Evolutionary conservation across 2,329 filamentous ascomycete genomes (phyloP), one percentile per base, ranked within the genome.

Genomic region (Diaporthe ampelina): DNA sequence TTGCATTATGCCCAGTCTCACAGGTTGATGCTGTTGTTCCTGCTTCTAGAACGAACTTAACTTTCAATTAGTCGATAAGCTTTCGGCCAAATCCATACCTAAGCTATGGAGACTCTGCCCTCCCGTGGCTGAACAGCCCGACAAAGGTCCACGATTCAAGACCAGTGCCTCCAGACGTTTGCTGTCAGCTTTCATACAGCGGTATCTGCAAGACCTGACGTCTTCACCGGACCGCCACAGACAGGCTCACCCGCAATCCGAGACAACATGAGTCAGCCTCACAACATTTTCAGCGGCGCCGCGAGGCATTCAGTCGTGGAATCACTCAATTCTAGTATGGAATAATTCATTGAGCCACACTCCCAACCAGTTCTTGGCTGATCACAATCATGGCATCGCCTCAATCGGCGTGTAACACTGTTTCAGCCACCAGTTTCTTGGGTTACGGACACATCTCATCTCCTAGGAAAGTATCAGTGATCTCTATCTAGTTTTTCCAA

Each of bases 31-130:
- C 11, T 24, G 3, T 35, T 4, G 63, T 40, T 67, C 63, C 63
- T 67, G 45, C 63, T 52, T 37, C 13, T 8, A 67, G 21, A 10
- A 37, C n/a, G 13, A 67, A 26, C 13, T 52, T 37, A 40, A 40
- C n/a, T 67, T 67, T 67, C 13, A 37, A 37, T 67, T 67, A 52
- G 45, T 67, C 21, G 32, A 52, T 45, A 52, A 52, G 63, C 63
- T 67, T 52, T 40, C 63, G 13, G 63, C n/a, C 63, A 54, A 24
- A 37, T 37, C 29, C 45, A 37, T 1, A n/a, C 1, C 21, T 52
- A 4, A 29, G 24, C 40, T 11, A 10, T 5, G 7, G 10, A n/a
- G 32, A 6, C 26, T 19, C 1, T 67, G 21, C 8, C 24, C 10
- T 29, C n/a, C 32, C 6, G 61, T 37, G 29, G 29, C 21, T 21